Evolutionary conservation across 176 grass and related monocot species (phyloP), one percentile per base, ranked within the genome.

Genomic region (Aechmea fasciata): DNA sequence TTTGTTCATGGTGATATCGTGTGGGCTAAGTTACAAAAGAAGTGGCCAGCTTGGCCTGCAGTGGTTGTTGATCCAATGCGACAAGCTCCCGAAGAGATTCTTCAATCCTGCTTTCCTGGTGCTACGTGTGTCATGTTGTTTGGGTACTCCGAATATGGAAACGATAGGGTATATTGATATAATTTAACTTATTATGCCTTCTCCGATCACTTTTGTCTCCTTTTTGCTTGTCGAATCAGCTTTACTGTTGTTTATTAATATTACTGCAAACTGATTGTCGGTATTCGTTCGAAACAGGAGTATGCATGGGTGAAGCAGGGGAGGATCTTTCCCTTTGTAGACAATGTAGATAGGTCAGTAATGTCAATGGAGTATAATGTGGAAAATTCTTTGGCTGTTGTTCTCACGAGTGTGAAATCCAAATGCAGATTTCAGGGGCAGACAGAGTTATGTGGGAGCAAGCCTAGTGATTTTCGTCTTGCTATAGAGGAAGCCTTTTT

Each of bases 401-500:
- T 54, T 71, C 66, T 73, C 17, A 73, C 70, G 51, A 70, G 51
- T 6, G 48, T 80, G 13, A 68, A 67, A 69, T 82, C 67, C 51
- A 52, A 52, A 77, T 82, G 67, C 80, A 97, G 93, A 74, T 97
- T 92, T 78, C 89, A 92, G 77, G 93, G 84, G 59, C 89, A 97
- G 72, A 79, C 83, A 69, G 84, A 87, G 55, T 71, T 97, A 74
- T 80, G 73, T 68, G 82, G 71, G 73, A 83, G 81, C 84, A 92
- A 85, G 71, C 86, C 79, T 81, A 82, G 79, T 71, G 82, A 87
- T 76, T 87, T 97, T 66, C 82, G 71, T 77, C 73, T 85, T 71
- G 93, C 93, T 22, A 73, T 97, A 74, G 89, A 97, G 78, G 93
- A 92, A 71, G 93, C 89, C 33, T 87, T 97, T 84, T 77, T 97